A percentile compares a stretch with the other conserved stretches of the same genome.
phyloP scores from a whole-genome alignment of 192 early-diverging fungal species.

The Entomortierella beljakovae region DNA sequence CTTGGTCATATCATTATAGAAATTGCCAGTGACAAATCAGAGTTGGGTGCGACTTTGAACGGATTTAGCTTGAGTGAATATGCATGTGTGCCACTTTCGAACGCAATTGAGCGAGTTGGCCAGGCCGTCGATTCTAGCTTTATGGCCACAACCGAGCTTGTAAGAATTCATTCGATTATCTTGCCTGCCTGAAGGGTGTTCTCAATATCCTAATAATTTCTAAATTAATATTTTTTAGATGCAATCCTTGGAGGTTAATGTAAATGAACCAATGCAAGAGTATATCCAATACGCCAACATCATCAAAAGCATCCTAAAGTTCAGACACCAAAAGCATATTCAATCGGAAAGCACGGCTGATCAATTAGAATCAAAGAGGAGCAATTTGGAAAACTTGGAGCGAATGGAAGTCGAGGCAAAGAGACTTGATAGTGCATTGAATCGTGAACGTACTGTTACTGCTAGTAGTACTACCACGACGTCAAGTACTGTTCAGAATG shows the following conservation, averaged over 20 bases:
- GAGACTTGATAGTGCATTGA: constrained; percentile 75
- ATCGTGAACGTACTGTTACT: constrained; percentile 49
- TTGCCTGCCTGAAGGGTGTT: neutral
- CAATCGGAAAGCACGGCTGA: constrained; percentile 85
- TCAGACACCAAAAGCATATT: constrained; percentile 87
- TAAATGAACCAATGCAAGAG: constrained; percentile 88
- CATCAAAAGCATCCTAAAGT: constrained; percentile 90
- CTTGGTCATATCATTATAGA: constrained; percentile 55
- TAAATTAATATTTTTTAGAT: constrained; percentile 43
- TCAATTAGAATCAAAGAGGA: constrained; percentile 78
- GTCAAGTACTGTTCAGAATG: neutral
- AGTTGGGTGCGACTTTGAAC: constrained; percentile 93
- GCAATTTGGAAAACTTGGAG: constrained; percentile 67
- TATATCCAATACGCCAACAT: constrained; percentile 88
- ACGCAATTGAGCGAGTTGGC: constrained; percentile 92
- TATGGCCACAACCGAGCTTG: constrained; percentile 78
- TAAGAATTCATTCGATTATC: constrained; percentile 29
- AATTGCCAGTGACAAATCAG: constrained; percentile 81
- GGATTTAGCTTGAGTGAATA: constrained; percentile 92
- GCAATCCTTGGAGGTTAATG: constrained; percentile 76
- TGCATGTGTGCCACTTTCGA: constrained; percentile 68
- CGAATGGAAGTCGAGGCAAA: constrained; percentile 79
- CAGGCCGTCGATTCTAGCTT: constrained; percentile 91
- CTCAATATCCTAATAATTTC: neutral
- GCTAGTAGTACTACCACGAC: constrained; percentile 4